phyloP scores from a whole-genome alignment of 225 moss, liverwort and hornwort species.

The Polytrichum formosum region DNA sequence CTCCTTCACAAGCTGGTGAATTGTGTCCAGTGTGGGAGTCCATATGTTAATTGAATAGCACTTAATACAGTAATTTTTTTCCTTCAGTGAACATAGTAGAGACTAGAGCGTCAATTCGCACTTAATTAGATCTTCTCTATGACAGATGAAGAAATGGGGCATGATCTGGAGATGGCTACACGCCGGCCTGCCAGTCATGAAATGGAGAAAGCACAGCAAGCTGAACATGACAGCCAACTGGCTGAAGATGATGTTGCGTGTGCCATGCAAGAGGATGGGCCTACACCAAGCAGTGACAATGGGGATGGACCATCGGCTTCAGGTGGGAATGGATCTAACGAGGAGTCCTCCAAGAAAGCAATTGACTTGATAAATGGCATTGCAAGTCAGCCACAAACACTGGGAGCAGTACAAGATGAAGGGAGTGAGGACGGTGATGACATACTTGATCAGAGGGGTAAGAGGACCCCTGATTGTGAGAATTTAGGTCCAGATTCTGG shows the following conservation, averaged over 20 bases:
- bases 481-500: constrained; percentile 53
- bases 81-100: no score
- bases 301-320: constrained; percentile 43
- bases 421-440: constrained; percentile 49
- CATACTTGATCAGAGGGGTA: constrained; percentile 48
- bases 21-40: no score
- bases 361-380: constrained; percentile 86
- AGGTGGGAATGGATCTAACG: constrained; percentile 27
- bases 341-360: constrained; percentile 51
- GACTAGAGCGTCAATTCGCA: no score
- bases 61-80: no score
- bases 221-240: constrained; percentile 11
- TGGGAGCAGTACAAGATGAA: constrained; percentile 23
- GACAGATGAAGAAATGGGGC: constrained; percentile 83
- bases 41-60: constrained; percentile 4
- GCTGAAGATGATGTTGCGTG: constrained; percentile 27
- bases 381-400: constrained; percentile 44
- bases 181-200: constrained; percentile 38
- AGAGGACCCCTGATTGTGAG: constrained; percentile 35
- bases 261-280: constrained; percentile 49
- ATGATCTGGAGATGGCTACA: constrained; percentile 90
- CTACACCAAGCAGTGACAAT: constrained; percentile 45
- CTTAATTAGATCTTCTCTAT: neutral
- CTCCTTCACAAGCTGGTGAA: no score
- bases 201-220: constrained; percentile 19